A percentile compares a stretch with the other conserved stretches of the same genome.
Evolutionary conservation across 352 stramenopile species (phyloP).

Genomic region (Pythium phragmitis): DNA sequence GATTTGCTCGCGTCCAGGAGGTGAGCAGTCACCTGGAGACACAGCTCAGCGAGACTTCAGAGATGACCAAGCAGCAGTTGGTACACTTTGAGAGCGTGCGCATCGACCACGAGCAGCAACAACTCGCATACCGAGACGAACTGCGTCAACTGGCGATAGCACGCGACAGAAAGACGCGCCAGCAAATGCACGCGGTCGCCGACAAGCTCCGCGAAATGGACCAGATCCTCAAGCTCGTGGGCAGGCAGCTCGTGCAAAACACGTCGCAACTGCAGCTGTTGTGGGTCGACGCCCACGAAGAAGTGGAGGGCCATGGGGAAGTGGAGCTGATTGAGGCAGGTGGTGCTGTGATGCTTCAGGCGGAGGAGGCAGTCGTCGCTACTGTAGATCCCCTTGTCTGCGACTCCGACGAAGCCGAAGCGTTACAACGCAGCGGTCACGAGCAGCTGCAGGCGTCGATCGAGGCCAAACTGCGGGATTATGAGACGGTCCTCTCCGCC

Average conservation of each 20-base stretch:
- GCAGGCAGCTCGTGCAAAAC: constrained; percentile 65
- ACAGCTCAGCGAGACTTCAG: not conserved
- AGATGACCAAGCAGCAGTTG: not conserved
- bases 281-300: constrained; percentile 38
- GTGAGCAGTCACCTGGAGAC: not conserved
- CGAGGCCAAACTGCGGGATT: constrained; percentile 26
- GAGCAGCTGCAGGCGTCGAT: constrained; percentile 20
- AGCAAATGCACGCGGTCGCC: constrained; percentile 29
- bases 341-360: not conserved
- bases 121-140: constrained; percentile 5
- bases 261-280: constrained; percentile 61
- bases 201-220: constrained; percentile 56
- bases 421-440: constrained; percentile 3
- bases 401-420: not conserved
- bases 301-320: not conserved
- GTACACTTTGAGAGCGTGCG: not conserved
- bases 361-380: not conserved
- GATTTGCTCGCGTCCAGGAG: not conserved
- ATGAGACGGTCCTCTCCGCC: constrained; percentile 8
- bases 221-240: constrained; percentile 60
- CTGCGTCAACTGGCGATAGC: constrained; percentile 8
- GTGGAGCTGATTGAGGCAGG: not conserved
- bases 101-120: constrained; percentile 4
- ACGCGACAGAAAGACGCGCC: constrained; percentile 25
- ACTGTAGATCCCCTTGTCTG: no score